Evolutionary conservation across 306 rosid genomes (phyloP), one percentile per base, ranked within the genome.

Genomic region (Prunus mongolica): DNA sequence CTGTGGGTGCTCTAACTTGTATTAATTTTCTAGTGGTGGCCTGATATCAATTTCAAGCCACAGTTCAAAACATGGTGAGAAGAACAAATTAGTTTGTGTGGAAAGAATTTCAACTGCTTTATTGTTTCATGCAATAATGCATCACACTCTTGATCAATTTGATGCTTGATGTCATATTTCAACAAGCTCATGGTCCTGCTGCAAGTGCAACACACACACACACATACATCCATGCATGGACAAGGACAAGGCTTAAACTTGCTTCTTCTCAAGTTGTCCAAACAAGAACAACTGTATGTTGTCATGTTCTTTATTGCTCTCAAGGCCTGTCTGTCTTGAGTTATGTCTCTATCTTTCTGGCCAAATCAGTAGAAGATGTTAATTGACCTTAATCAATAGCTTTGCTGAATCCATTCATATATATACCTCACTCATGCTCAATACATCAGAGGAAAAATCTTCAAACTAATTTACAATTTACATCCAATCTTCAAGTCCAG

Each of bases 401-500:
- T 54, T 80, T 34, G 58, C 69, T 41, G 67, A 49, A 22, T 30
- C 50, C 77, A 18, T 54, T 25, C 60, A 8, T 34, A 34, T 34
- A 34, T 34, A 34, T 22, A 74, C 64, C 50, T 54, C 51, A n/a
- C 51, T n/a, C 12, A n/a, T 71, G 47, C 66, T 56, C 55, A 41
- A 57, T 11, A 14, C 76, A 58, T 16, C 9, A 69, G 61, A 0
- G 57, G 52, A 72, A 56, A 58, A 58, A 72, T 72, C 67, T 58
- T 16, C 45, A 41, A 58, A 56, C 15, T 24, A 56, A 51, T 27
- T 71, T 34, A 72, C 18, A 46, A 46, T 22, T 72, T 25, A 72
- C 47, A 56, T 16, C 13, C 74, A 52, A 51, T 24, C 75, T 70
- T 85, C 86, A 86, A 27, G 84, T 76, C 93, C 93, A 91, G 87